A percentile compares a stretch with the other conserved stretches of the same genome.
phyloP scores from a whole-genome alignment of 345 rosid genomes.

The Triadica sebifera region DNA sequence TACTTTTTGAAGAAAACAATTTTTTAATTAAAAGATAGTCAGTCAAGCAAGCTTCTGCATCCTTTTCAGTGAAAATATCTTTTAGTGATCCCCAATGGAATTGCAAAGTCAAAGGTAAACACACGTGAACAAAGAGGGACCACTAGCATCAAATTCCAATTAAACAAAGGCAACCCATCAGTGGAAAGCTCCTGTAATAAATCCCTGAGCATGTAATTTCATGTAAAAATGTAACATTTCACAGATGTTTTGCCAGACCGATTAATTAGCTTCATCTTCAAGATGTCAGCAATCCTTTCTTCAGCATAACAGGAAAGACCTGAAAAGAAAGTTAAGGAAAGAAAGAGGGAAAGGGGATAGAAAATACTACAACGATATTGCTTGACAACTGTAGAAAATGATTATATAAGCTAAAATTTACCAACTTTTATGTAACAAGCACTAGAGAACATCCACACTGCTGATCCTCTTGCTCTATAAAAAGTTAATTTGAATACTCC shows the following conservation, averaged over 20 bases:
- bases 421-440: slow-evolving; percentile 28
- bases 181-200: slow-evolving; percentile 12
- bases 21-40: neutral
- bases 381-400: neutral
- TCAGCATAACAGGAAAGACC: slow-evolving; percentile 3
- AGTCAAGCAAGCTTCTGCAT: neutral
- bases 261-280: neutral
- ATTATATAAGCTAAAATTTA: slow-evolving; percentile 27
- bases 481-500: slow-evolving; percentile 29
- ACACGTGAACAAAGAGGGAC: slow-evolving; percentile 5
- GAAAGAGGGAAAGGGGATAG: neutral
- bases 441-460: slow-evolving; percentile 29
- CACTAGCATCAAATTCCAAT: neutral
- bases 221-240: neutral
- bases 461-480: slow-evolving; percentile 27
- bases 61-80: slow-evolving; percentile 26
- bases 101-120: too few species aligned
- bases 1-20: slow-evolving; percentile 32
- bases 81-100: neutral
- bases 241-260: neutral
- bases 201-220: neutral
- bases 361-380: neutral
- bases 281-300: slow-evolving; percentile 10
- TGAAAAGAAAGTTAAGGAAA: slow-evolving; percentile 2
- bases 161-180: neutral